phyloP scores from a whole-genome alignment of 441 rosid genomes.

The Capsella rubella region DNA sequence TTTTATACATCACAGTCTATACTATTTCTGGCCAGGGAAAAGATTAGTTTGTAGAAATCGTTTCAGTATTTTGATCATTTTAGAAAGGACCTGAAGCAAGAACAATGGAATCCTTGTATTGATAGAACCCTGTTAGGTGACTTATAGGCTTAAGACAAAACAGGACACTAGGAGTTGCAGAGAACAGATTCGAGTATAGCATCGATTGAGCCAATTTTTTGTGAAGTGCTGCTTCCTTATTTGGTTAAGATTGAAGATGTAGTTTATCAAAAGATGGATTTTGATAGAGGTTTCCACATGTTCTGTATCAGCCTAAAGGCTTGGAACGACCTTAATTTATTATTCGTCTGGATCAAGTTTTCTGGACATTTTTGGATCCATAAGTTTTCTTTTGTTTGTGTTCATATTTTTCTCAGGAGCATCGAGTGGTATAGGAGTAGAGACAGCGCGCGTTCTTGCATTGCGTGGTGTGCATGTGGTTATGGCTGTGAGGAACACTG shows the following conservation, averaged over 20 bases:
- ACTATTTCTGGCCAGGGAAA: background rate
- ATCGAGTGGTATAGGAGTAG: conserved; percentile 76
- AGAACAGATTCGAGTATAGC: background rate
- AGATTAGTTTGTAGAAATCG: background rate
- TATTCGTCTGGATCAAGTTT: background rate
- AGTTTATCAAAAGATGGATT: background rate
- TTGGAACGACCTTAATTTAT: background rate
- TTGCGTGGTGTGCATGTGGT: conserved; percentile 70
- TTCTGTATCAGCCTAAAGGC: background rate
- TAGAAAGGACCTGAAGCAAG: background rate
- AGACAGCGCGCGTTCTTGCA: conserved; percentile 74
- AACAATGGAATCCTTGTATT: background rate
- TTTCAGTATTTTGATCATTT: background rate
- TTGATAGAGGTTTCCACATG: background rate
- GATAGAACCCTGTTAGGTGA: background rate
- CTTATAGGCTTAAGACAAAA: background rate
- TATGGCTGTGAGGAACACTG: conserved; percentile 73
- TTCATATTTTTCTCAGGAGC: conserved; percentile 54
- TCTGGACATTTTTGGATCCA: background rate
- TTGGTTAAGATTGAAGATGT: background rate
- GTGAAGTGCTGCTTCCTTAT: background rate
- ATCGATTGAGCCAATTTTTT: background rate
- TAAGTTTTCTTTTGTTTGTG: background rate
- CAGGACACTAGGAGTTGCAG: background rate
- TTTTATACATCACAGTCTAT: background rate